phyloP scores from a whole-genome alignment of 495 filamentous ascomycete species.

The Hypoxylon trugodes region DNA sequence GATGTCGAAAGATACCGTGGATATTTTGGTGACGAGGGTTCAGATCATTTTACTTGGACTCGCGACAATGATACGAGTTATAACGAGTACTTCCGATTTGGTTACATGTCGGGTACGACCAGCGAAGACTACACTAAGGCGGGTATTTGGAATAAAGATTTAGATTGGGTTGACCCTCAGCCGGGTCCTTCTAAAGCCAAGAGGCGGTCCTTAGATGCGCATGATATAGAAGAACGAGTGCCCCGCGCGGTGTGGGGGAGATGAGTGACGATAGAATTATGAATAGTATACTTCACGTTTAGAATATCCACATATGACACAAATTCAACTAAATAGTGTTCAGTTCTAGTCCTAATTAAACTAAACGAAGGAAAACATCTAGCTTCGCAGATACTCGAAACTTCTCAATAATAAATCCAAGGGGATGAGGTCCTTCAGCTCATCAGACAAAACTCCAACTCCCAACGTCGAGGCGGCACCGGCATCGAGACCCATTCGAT shows the following conservation, averaged over 20 bases:
- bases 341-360: no score
- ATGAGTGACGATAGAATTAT: slow-evolving; percentile 24
- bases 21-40: slow-evolving; percentile 59
- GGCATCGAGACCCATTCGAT: no score
- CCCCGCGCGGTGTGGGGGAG: slow-evolving; percentile 30
- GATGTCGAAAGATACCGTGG: slow-evolving; percentile 87
- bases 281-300: not conserved
- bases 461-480: no score
- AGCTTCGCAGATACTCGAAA: no score
- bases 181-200: slow-evolving; percentile 55
- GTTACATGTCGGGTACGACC: slow-evolving; percentile 73
- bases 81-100: slow-evolving; percentile 87
- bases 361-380: no score
- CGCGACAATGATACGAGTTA: slow-evolving; percentile 49
- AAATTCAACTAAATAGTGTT: no score
- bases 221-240: slow-evolving; percentile 24
- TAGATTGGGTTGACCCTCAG: slow-evolving; percentile 71
- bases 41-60: slow-evolving; percentile 58
- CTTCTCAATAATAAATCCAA: no score
- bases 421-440: no score
- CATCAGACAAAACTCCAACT: no score
- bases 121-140: slow-evolving; percentile 82
- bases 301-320: no score
- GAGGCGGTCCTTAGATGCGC: slow-evolving; percentile 25
- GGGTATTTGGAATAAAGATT: slow-evolving; percentile 75